phyloP scores from a whole-genome alignment of 306 rosid species.

The Inga oerstediana region DNA sequence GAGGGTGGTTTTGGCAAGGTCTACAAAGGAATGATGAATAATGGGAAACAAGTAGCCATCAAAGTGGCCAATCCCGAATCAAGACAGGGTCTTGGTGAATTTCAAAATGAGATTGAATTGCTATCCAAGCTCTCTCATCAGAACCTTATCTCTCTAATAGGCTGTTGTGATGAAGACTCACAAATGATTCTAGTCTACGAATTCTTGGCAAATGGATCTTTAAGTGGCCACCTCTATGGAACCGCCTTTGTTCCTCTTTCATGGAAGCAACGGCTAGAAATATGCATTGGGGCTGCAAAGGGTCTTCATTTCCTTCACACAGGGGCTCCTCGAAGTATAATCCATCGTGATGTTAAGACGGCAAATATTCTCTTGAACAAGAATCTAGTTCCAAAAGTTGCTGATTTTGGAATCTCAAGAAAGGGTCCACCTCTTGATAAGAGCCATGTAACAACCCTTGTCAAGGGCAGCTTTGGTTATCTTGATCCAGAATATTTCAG shows the following conservation, averaged over 20 bases:
- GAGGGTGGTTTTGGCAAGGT: constrained; percentile 95
- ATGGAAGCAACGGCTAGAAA: constrained; percentile 88
- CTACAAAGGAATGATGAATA: constrained; percentile 78
- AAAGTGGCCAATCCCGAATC: constrained; percentile 25
- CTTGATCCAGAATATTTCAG: constrained; percentile 97
- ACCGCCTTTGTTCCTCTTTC: constrained; percentile 67
- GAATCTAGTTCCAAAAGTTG: constrained; percentile 86
- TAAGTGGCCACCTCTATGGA: constrained; percentile 85
- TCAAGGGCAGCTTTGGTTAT: constrained; percentile 96
- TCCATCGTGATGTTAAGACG: constrained; percentile 93
- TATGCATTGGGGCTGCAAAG: constrained; percentile 93
- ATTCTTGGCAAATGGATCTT: constrained; percentile 94
- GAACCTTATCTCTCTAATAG: constrained; percentile 75
- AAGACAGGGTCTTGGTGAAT: constrained; percentile 79
- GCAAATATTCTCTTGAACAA: constrained; percentile 93
- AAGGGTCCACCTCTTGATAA: constrained; percentile 93
- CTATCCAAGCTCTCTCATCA: constrained; percentile 86
- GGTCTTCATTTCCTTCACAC: constrained; percentile 98
- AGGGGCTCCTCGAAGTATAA: constrained; percentile 69
- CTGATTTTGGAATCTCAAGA: constrained; percentile 93
- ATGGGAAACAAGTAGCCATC: constrained; percentile 69
- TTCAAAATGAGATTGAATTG: constrained; percentile 90
- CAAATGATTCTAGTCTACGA: constrained; percentile 93
- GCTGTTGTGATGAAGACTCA: constrained; percentile 85
- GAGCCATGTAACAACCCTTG: constrained; percentile 92